Conservation (phyloP, 768 basidiomycete genomes). For the Xerocomus spinulosus region DNA sequence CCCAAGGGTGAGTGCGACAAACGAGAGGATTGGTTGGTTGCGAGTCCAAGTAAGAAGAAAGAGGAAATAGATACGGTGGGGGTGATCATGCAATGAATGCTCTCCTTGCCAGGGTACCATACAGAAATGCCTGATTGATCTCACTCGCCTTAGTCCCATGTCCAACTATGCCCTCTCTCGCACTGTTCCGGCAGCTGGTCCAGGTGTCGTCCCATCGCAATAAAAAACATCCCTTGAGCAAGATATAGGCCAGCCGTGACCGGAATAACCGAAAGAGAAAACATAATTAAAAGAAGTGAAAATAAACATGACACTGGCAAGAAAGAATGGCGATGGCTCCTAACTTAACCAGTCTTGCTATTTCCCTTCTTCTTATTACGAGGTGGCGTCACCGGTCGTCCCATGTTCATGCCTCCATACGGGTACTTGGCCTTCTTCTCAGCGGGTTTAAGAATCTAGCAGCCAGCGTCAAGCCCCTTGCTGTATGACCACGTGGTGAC, state of each 20-base stretch:
- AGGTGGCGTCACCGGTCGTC: slow-evolving; percentile 88
- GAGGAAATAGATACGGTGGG: slow-evolving; percentile 34
- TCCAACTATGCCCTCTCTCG: slow-evolving; percentile 14
- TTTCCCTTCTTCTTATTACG: slow-evolving; percentile 98
- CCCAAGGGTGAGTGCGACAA: slow-evolving; percentile 10
- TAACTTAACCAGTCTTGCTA: slow-evolving; percentile 53
- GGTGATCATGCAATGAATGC: slow-evolving; percentile 19
- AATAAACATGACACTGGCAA: slow-evolving; percentile 30
- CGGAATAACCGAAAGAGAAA: slow-evolving; percentile 20
- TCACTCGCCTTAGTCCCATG: slow-evolving; percentile 12
- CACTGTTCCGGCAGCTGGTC: slow-evolving; percentile 12
- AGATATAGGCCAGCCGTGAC: slow-evolving; percentile 25
- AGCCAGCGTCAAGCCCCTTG: background rate
- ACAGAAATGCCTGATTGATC: slow-evolving; percentile 21
- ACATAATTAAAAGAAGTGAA: slow-evolving; percentile 25
- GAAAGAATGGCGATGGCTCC: slow-evolving; percentile 25
- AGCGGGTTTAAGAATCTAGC: slow-evolving; percentile 93
- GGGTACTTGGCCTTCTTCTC: slow-evolving; percentile 97
- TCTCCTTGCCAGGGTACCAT: slow-evolving; percentile 21
- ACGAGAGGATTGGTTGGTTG: slow-evolving; percentile 15
- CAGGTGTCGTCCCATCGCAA: slow-evolving; percentile 12
- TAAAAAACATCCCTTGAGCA: slow-evolving; percentile 22
- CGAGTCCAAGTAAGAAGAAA: slow-evolving; percentile 28
- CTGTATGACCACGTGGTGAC: slow-evolving; percentile 19
- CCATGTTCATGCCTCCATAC: slow-evolving; percentile 82